phyloP scores from a whole-genome alignment of 1,284 basidiomycete genomes.

The Schizophyllum commune region DNA sequence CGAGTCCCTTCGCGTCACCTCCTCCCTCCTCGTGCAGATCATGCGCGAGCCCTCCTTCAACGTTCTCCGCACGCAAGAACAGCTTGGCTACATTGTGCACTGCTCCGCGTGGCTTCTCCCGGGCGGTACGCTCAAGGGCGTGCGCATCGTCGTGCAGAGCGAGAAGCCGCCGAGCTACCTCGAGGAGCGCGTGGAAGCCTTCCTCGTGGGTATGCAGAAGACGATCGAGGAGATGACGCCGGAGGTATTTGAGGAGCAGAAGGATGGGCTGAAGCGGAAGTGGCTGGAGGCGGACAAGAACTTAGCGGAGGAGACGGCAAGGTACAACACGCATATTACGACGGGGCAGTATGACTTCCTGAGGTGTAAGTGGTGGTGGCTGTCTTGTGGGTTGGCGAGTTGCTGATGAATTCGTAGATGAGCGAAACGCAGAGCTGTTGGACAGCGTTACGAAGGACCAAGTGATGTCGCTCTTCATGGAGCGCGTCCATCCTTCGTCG shows the following conservation, averaged over 20 bases:
- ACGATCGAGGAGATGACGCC: slow-evolving; percentile 51
- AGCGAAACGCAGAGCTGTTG: slow-evolving; percentile 62
- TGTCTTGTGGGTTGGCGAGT: background rate
- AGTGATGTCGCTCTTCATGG: slow-evolving; percentile 68
- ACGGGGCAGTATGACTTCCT: slow-evolving; percentile 76
- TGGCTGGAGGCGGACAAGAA: slow-evolving; percentile 54
- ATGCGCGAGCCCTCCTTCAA: slow-evolving; percentile 91
- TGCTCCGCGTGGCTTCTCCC: slow-evolving; percentile 47
- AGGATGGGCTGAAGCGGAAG: slow-evolving; percentile 54
- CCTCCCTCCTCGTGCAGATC: slow-evolving; percentile 67
- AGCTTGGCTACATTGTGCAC: slow-evolving; percentile 88
- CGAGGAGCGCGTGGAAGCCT: slow-evolving; percentile 84
- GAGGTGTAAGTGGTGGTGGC: slow-evolving; percentile 23
- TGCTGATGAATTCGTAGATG: slow-evolving; percentile 31
- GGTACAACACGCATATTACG: slow-evolving; percentile 67
- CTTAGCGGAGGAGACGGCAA: slow-evolving; percentile 69
- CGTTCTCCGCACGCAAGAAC: slow-evolving; percentile 90
- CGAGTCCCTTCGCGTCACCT: slow-evolving; percentile 48
- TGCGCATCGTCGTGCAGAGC: slow-evolving; percentile 89
- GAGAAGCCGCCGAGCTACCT: slow-evolving; percentile 82
- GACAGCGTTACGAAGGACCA: slow-evolving; percentile 68
- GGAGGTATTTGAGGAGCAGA: slow-evolving; percentile 60
- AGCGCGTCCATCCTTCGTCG: slow-evolving; percentile 67
- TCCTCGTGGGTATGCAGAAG: slow-evolving; percentile 66
- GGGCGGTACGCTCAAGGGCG: slow-evolving; percentile 64